Conservation (phyloP, 495 filamentous ascomycete genomes). For the Rhizodiscina lignyota region DNA sequence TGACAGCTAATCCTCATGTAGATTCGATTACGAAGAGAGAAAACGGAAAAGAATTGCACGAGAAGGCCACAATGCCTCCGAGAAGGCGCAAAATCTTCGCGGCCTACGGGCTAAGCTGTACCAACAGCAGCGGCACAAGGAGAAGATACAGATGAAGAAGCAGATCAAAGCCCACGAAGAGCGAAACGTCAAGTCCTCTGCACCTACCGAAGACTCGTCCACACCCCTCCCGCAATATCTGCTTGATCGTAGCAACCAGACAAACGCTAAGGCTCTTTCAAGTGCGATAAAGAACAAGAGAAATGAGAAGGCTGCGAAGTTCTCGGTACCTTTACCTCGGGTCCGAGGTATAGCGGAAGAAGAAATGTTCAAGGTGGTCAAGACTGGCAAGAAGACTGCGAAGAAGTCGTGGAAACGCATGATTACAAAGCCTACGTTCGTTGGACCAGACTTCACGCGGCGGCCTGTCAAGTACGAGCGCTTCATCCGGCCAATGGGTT, state of each 20-base stretch:
- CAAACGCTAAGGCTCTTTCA: constrained; percentile 75
- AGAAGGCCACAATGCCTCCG: constrained; percentile 67
- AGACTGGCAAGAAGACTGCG: constrained; percentile 73
- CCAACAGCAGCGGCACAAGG: constrained; percentile 79
- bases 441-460: constrained; percentile 82
- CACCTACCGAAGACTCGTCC: constrained; percentile 50
- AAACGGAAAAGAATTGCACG: constrained; percentile 73
- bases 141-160: constrained; percentile 99
- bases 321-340: constrained; percentile 84
- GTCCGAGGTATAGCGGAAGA: constrained; percentile 87
- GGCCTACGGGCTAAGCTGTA: constrained; percentile 89
- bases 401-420: constrained; percentile 88
- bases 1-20: constrained; percentile 4
- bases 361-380: constrained; percentile 97
- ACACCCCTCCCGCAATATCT: constrained; percentile 74
- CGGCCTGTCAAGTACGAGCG: constrained; percentile 89
- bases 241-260: constrained; percentile 73
- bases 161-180: constrained; percentile 86
- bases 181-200: constrained; percentile 83
- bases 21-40: constrained; percentile 82
- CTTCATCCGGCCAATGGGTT: constrained; percentile 36
- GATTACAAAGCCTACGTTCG: constrained; percentile 85
- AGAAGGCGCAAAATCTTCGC: constrained; percentile 80
- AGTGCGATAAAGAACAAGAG: constrained; percentile 80
- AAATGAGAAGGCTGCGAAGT: constrained; percentile 88